A percentile compares a stretch with the other conserved stretches of the same genome.
Evolutionary conservation across 1,139 yeast species (phyloP).

Genomic region (Saccharomyces hybrid): DNA sequence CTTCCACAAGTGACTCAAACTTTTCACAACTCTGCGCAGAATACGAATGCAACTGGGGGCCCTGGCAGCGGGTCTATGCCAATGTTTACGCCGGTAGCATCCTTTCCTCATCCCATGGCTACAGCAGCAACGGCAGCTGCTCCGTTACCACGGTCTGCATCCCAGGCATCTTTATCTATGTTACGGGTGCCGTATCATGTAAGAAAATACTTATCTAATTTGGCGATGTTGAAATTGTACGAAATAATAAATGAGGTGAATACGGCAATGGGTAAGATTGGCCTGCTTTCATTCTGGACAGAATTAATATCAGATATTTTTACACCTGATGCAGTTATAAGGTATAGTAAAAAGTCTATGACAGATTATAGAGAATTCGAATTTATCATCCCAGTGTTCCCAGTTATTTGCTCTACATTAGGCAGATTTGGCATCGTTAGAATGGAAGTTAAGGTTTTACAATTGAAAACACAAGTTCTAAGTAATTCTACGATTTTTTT

Average conservation of each 20-base stretch:
- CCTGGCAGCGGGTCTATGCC: not conserved
- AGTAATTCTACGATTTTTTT: constrained; percentile 59
- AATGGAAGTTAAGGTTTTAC: constrained; percentile 53
- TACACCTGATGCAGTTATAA: constrained; percentile 40
- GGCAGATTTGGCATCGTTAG: constrained; percentile 47
- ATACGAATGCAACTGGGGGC: not conserved
- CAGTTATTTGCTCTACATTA: constrained; percentile 51
- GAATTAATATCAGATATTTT: constrained; percentile 41
- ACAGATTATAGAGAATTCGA: constrained; percentile 52
- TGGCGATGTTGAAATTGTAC: constrained; percentile 17
- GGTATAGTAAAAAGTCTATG: constrained; percentile 39
- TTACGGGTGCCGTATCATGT: constrained; percentile 5
- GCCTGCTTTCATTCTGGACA: constrained; percentile 42
- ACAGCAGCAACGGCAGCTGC: constrained; percentile 17
- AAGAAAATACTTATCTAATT: constrained; percentile 17
- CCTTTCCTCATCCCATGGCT: constrained; percentile 5
- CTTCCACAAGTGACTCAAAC: not conserved
- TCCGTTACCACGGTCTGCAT: constrained; percentile 2
- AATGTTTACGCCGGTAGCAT: not conserved
- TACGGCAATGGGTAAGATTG: constrained; percentile 23
- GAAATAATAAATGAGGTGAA: constrained; percentile 16
- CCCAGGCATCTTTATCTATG: constrained; percentile 5
- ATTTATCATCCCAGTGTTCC: constrained; percentile 56
- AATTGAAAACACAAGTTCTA: constrained; percentile 57
- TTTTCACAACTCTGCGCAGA: not conserved